A percentile compares a stretch with the other conserved stretches of the same genome.
Conservation (phyloP, 1,284 basidiomycete species). For the Ustilago lituana region DNA sequence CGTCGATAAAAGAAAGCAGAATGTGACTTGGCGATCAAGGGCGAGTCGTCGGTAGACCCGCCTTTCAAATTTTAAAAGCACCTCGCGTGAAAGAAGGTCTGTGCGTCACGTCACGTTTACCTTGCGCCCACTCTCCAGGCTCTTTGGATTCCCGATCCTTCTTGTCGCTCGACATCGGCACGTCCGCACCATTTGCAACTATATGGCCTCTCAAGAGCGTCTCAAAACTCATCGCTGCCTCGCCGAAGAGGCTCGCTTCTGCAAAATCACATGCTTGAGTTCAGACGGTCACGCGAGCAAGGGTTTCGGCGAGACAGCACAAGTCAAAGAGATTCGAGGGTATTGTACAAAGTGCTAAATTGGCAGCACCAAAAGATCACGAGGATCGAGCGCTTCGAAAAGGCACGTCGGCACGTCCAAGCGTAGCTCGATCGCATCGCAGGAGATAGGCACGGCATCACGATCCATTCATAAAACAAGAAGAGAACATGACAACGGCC, state of each 20-base stretch:
- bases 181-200: background rate
- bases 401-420: conserved; percentile 5
- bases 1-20: too few species aligned
- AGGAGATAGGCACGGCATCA: conserved; percentile 19
- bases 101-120: conserved; percentile 7
- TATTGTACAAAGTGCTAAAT: conserved; percentile 45
- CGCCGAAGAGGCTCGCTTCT: background rate
- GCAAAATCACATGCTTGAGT: background rate
- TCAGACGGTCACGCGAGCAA: conserved; percentile 1
- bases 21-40: too few species aligned
- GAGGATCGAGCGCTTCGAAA: background rate
- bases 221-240: too few species aligned
- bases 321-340: conserved; percentile 14
- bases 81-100: conserved; percentile 9
- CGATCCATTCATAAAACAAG: conserved; percentile 37
- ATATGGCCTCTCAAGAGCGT: too few species aligned
- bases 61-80: background rate
- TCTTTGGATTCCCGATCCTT: background rate
- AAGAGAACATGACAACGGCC: conserved; percentile 35
- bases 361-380: conserved; percentile 22
- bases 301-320: conserved; percentile 7
- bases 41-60: background rate
- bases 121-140: background rate
- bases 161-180: background rate
- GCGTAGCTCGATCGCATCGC: conserved; percentile 1